Percentiles rank a stretch among this genome's conserved stretches.
phyloP scores from a whole-genome alignment of 2,329 filamentous ascomycete genomes.

The Xylaria sp. region DNA sequence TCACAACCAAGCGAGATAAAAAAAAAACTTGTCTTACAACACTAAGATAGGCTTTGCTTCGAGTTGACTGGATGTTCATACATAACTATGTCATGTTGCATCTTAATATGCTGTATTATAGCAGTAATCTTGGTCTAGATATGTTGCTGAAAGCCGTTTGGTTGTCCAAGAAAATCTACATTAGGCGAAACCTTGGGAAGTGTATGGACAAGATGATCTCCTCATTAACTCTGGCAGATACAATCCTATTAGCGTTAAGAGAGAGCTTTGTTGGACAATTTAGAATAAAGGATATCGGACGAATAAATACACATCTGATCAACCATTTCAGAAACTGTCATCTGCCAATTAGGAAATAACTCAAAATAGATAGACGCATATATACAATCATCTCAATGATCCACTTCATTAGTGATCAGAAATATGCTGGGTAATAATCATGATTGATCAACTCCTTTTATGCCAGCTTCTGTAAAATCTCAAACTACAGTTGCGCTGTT shows the following conservation, averaged over 20 bases:
- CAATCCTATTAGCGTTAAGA: neutral
- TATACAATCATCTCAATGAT: neutral
- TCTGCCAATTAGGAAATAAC: no score
- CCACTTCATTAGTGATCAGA: neutral
- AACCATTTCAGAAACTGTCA: neutral
- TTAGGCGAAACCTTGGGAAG: neutral
- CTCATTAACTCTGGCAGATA: neutral
- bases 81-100: no score
- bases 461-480: slow-evolving; percentile 7
- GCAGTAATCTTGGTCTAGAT: neutral
- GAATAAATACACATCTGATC: neutral
- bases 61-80: no score
- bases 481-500: neutral
- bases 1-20: no score
- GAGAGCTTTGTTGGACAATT: neutral
- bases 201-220: neutral
- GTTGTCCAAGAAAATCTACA: neutral
- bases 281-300: neutral
- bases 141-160: neutral
- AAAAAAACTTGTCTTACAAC: neutral
- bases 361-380: no score
- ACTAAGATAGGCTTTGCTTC: no score
- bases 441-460: slow-evolving; percentile 10
- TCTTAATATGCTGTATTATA: neutral
- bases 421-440: neutral